Evolutionary conservation across 192 early-diverging fungal species (phyloP), one percentile per base, ranked within the genome.

Genomic region (Chytriomyces sp.): DNA sequence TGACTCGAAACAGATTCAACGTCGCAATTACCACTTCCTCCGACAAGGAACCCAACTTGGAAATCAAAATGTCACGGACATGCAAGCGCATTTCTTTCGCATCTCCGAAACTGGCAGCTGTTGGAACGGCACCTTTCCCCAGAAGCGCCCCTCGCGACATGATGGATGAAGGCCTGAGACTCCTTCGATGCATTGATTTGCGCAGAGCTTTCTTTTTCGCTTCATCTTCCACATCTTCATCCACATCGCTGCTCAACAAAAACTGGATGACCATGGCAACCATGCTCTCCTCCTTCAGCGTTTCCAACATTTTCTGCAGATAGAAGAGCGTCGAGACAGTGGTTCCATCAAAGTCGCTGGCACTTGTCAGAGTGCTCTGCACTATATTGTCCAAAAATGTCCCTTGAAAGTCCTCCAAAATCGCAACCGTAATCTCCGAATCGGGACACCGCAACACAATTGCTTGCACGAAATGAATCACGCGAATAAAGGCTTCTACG

Each of bases 261-360:
- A 96, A 97, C 6, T 88, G 88, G 60, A 93, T 86, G 6, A 97
- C 82, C 0, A 93, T 77, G 45, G 92, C 87, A 7, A 91, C 89
- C 70, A 96, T 77, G 44, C 91, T 88, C 47, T 94, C 91, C 47
- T 95, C 88, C 4, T 45, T 57, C 9, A 93, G 77, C 0, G 87
- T 86, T 46, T 92, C 90, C 7, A 97, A 81, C 79, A 97, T 94
- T 64, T 92, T 79, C 69, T 94, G 91, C 61, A 98, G 87, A 67
- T 98, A 98, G 67, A 89, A 93, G 77, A 98, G 92, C 1, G 93
- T 91, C 2, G 95, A 92, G 0, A 95, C 93, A 18, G 94, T 91
- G 66, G 92, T 93, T 6, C 94, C 95, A 80, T 98, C 95, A 24
- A 91, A 93, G 81, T 98, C 97, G 0, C 94, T 95, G 80, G 93